Base-by-base conservation (phyloP, 1,139 yeast genomes). In the Candida tropicalis region DNA sequence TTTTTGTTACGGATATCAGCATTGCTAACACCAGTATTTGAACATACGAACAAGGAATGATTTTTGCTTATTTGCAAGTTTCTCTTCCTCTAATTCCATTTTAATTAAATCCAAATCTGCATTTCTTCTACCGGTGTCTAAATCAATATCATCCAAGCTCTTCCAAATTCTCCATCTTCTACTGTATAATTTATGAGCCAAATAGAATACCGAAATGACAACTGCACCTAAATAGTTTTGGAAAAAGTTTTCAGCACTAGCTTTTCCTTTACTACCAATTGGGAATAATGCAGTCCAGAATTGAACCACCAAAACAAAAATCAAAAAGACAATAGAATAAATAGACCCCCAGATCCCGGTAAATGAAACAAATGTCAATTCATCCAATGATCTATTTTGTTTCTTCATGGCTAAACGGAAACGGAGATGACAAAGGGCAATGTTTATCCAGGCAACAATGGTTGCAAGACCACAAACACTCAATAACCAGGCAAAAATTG, bases 381-480 rank as follows among this genome's bases (percentile, higher is more conserved):
- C 68, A 20, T 59, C 56, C 2, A 56, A 44, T n/a, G 63, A 49
- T 45, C 68, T 56, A 15, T 58, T 58, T 46, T 69, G 70, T 24
- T 45, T 48, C 32, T 46, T 51, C 59, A 70, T 48, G 1, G 77
- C 77, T 35, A 63, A 53, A 50, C 77, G 60, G 52, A 71, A 71
- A 43, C 73, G 60, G 25, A 72, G 51, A 46, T 67, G 71, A 38
- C 73, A 65, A 23, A 65, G 54, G 22, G 65, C 64, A 46, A 71
- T 70, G 40, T 68, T 63, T 13, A 66, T 64, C 77, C 77, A 72
- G 26, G 68, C 61, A 56, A 72, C 70, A 34, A 72, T 58, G 22
- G 77, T 67, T 13, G 71, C 66, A 46, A 72, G 60, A 4, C 75
- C 77, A 37, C 72, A 63, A 8, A 71, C 63, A 38, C 75, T 66